Conservation (phyloP, 2,329 filamentous ascomycete species). For the Colletotrichum lini region DNA sequence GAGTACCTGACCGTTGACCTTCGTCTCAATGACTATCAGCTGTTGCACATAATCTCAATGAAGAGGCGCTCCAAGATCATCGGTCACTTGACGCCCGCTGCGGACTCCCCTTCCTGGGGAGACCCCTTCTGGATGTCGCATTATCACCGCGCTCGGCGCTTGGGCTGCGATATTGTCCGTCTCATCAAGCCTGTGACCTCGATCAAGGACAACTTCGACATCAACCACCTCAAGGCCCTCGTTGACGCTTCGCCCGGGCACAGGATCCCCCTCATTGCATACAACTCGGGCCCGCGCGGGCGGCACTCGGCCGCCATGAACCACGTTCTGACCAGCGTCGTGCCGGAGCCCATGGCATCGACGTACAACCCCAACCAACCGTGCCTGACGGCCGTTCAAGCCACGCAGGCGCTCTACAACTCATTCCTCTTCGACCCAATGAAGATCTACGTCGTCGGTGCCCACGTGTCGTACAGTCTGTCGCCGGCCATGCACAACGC, state of each 20-base stretch:
- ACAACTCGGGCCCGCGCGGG: conserved; percentile 75
- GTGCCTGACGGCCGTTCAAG: conserved; percentile 71
- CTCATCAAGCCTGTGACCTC: conserved; percentile 70
- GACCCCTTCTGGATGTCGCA: conserved; percentile 67
- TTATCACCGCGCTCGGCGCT: conserved; percentile 69
- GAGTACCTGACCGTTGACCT: conserved; percentile 76
- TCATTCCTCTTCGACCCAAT: conserved; percentile 78
- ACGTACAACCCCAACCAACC: conserved; percentile 44
- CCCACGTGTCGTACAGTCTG: conserved; percentile 78
- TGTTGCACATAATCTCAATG: conserved; percentile 64
- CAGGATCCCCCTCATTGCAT: conserved; percentile 70
- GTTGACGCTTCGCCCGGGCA: conserved; percentile 59
- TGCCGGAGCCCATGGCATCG: conserved; percentile 57
- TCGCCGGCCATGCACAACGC: conserved; percentile 85
- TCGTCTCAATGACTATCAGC: conserved; percentile 64
- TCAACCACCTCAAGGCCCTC: conserved; percentile 68
- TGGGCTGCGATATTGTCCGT: conserved; percentile 75
- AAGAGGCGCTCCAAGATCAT: conserved; percentile 74
- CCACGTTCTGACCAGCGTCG: conserved; percentile 73
- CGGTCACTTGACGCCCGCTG: conserved; percentile 64
- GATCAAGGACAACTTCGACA: conserved; percentile 74
- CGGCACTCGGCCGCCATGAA: conserved; percentile 78
- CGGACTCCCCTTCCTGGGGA: conserved; percentile 67
- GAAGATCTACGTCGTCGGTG: conserved; percentile 82
- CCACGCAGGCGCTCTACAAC: conserved; percentile 75